These are phyloP conservation scores for Cladophialophora exuberans DNA, from an alignment of 2,329 filamentous ascomycete species.

Conservation along the genomic window DNA sequence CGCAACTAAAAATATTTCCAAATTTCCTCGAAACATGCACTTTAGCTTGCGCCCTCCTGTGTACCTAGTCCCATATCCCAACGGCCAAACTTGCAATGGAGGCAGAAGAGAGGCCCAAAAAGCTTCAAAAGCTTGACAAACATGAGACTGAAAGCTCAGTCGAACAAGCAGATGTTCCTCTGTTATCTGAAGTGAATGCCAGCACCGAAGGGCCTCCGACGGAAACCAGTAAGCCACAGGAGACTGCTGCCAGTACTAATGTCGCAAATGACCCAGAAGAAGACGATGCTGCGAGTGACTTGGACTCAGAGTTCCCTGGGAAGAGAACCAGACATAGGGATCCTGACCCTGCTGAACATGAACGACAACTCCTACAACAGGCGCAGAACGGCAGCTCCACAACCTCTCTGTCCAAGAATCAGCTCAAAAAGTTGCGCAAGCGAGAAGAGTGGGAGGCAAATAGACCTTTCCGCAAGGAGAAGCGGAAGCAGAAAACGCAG, in stretches of 20 bases:
- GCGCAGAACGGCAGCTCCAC: slow-evolving; percentile 9
- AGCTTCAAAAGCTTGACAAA: slow-evolving; percentile 57
- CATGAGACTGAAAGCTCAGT: slow-evolving; percentile 23
- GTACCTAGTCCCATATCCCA: not conserved
- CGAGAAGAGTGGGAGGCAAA: slow-evolving; percentile 76
- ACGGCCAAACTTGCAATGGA: slow-evolving; percentile 48
- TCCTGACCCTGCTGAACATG: slow-evolving; percentile 1
- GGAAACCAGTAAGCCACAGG: slow-evolving; percentile 21
- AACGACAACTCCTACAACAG: not conserved
- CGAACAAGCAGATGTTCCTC: slow-evolving; percentile 4
- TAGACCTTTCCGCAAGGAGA: slow-evolving; percentile 61
- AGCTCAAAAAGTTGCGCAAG: slow-evolving; percentile 76
- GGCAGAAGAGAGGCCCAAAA: slow-evolving; percentile 58
- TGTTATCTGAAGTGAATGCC: not conserved
- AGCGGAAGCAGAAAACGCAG: slow-evolving; percentile 60
- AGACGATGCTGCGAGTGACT: slow-evolving; percentile 12
- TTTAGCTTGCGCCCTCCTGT: no score
- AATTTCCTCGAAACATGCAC: no score
- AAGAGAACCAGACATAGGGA: slow-evolving; percentile 1
- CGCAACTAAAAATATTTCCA: no score
- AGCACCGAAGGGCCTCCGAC: slow-evolving; percentile 24
- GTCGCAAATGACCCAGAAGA: slow-evolving; percentile 33
- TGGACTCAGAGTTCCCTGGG: not conserved
- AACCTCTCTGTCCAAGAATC: slow-evolving; percentile 73
- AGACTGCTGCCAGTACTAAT: slow-evolving; percentile 14